Conservation (phyloP, 2,329 filamentous ascomycete species). For the Claviceps digitariae region DNA sequence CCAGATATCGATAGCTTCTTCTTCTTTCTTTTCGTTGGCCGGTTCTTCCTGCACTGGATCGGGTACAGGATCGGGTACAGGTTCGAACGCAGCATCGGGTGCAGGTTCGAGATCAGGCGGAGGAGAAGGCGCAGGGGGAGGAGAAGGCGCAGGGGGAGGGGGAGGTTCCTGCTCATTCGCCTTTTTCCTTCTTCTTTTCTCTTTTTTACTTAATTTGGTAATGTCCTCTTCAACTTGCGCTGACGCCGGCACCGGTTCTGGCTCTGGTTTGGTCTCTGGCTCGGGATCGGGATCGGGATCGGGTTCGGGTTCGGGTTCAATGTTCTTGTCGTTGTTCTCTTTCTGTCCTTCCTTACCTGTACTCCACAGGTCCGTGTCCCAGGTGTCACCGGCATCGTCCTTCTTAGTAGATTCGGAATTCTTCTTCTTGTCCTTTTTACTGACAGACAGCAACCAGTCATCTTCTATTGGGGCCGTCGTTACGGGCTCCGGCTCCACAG, state of each 20-base stretch:
- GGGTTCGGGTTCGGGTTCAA: constrained; percentile 6
- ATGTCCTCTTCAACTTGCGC: constrained; percentile 16
- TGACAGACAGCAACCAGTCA: constrained; percentile 14
- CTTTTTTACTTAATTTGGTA: constrained; percentile 17
- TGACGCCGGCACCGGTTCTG: constrained; percentile 11
- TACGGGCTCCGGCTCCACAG: constrained; percentile 9
- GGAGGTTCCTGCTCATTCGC: constrained; percentile 6
- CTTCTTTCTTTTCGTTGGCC: constrained; percentile 13
- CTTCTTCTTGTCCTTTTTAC: constrained; percentile 18
- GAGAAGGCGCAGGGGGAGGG: neutral
- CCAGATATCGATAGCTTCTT: constrained; percentile 18
- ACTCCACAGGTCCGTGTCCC: neutral
- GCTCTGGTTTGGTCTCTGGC: constrained; percentile 10
- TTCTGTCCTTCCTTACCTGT: constrained; percentile 8
- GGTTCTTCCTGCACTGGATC: neutral
- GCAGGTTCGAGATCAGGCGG: neutral
- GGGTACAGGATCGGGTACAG: neutral
- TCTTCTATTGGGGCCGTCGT: constrained; percentile 11
- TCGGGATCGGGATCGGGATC: constrained; percentile 9
- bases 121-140: neutral
- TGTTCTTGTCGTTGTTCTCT: constrained; percentile 29
- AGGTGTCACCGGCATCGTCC: constrained; percentile 7
- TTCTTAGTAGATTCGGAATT: constrained; percentile 8
- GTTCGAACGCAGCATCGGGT: neutral
- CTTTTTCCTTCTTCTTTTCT: constrained; percentile 18